Conservation (phyloP, 2,329 filamentous ascomycete genomes). For the Talaromyces marneffei region DNA sequence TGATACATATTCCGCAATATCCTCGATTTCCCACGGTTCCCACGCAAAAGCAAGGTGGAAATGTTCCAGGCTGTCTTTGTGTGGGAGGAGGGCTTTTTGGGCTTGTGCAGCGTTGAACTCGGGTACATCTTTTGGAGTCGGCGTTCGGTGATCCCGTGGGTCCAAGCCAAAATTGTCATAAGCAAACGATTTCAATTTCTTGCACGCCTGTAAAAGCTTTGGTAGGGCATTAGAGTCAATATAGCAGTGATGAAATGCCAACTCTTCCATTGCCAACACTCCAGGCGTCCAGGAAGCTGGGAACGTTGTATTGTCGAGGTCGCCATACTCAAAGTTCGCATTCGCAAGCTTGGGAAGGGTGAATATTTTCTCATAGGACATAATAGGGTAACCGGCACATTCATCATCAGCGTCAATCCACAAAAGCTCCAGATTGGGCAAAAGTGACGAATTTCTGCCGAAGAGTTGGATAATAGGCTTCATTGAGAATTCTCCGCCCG, state of each 20-base stretch:
- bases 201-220: constrained; percentile 17
- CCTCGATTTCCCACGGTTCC: neutral
- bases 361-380: neutral
- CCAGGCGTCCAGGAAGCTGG: constrained; percentile 13
- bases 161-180: constrained; percentile 15
- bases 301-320: constrained; percentile 13
- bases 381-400: neutral
- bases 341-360: neutral
- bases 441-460: neutral
- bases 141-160: neutral
- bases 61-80: constrained; percentile 19
- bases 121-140: neutral
- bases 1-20: constrained; percentile 8
- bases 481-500: constrained; percentile 10
- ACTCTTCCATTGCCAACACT: constrained; percentile 8
- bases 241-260: constrained; percentile 14
- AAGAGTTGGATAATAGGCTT: neutral
- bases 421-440: neutral
- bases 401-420: neutral
- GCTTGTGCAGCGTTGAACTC: constrained; percentile 18
- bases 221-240: constrained; percentile 13
- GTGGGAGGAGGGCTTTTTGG: constrained; percentile 17
- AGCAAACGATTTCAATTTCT: constrained; percentile 14
- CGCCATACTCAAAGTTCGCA: constrained; percentile 15
- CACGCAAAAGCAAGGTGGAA: constrained; percentile 16